Percentiles rank a stretch among this genome's conserved stretches.
Evolutionary conservation across 2,329 filamentous ascomycete genomes (phyloP).

Genomic region (Aspergillus fischeri): DNA sequence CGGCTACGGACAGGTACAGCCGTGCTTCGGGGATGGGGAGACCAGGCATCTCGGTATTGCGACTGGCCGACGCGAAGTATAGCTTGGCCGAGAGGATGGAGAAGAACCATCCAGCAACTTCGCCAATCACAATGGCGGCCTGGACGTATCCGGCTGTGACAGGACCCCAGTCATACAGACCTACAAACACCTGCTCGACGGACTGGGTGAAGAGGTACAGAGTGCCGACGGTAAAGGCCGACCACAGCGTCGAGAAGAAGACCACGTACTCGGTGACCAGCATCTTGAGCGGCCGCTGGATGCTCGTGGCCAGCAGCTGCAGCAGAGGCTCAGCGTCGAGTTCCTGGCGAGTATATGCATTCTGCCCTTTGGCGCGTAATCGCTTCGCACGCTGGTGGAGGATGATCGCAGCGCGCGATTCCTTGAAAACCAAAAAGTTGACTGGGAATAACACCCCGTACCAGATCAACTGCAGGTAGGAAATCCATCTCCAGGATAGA

Average conservation of each 20-base stretch:
- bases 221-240: conserved; percentile 42
- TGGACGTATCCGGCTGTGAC: conserved; percentile 38
- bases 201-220: conserved; percentile 43
- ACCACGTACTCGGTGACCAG: conserved; percentile 43
- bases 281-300: conserved; percentile 34
- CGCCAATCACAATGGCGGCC: conserved; percentile 40
- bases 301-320: conserved; percentile 30
- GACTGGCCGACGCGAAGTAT: conserved; percentile 27
- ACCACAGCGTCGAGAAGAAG: conserved; percentile 42
- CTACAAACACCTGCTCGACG: conserved; percentile 41
- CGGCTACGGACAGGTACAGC: conserved; percentile 39
- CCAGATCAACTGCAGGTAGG: conserved; percentile 42
- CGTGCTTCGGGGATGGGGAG: conserved; percentile 42
- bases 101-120: conserved; percentile 37
- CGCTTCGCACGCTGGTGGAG: conserved; percentile 33
- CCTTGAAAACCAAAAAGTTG: conserved; percentile 37
- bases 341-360: conserved; percentile 25
- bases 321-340: conserved; percentile 32
- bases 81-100: conserved; percentile 14
- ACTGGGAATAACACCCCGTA: conserved; percentile 33
- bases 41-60: conserved; percentile 38
- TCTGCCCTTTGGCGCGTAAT: conserved; percentile 29
- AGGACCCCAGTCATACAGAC: conserved; percentile 24
- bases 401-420: conserved; percentile 41
- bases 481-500: conserved; percentile 36